These are phyloP conservation scores for Starmerella potacharoeniae DNA, from an alignment of 805 yeast species.

Conservation along the genomic window DNA sequence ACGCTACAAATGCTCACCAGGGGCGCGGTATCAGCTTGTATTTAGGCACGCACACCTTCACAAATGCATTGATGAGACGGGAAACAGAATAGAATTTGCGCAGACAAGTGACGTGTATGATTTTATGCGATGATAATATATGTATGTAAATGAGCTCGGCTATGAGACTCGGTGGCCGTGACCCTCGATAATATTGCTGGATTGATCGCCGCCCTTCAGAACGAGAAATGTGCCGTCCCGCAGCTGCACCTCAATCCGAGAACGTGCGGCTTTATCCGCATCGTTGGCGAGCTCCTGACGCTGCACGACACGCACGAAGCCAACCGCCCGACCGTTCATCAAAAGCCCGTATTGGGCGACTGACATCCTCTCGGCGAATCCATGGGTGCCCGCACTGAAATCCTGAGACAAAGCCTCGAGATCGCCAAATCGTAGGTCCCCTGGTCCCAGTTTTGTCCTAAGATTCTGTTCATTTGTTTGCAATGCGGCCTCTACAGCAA, in stretches of 20 bases:
- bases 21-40: too few species aligned
- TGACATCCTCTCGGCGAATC: constrained; percentile 11
- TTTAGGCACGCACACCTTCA: too few species aligned
- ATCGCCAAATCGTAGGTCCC: neutral
- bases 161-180: neutral
- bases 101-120: too few species aligned
- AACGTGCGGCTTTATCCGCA: neutral
- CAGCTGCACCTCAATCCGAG: constrained; percentile 12
- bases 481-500: constrained; percentile 9
- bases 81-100: too few species aligned
- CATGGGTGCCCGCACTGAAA: constrained; percentile 6
- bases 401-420: constrained; percentile 11
- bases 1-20: too few species aligned
- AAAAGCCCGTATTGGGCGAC: constrained; percentile 10
- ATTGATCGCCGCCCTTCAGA: neutral
- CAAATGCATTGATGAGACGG: too few species aligned
- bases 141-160: neutral
- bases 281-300: neutral
- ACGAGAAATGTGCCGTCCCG: neutral
- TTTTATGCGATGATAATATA: too few species aligned
- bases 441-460: neutral
- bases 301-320: constrained; percentile 9
- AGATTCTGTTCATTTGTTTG: constrained; percentile 6
- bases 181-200: neutral
- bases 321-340: neutral